A percentile compares a stretch with the other conserved stretches of the same genome.
phyloP scores from a whole-genome alignment of 78 protist species.

The slime mould (Dictyostelium discoideum) region DNA sequence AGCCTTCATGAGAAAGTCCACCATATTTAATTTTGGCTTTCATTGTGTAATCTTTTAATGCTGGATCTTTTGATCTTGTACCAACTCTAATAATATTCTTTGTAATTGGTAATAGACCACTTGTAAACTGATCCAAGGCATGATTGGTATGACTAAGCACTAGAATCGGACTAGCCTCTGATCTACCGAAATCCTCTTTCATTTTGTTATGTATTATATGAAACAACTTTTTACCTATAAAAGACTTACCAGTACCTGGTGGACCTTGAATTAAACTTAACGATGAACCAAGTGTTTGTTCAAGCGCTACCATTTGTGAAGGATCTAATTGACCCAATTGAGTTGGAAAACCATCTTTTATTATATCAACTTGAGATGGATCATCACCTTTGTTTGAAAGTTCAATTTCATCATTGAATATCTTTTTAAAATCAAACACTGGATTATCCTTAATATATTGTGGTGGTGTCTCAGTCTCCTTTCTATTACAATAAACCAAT shows the following conservation, averaged over 20 bases:
- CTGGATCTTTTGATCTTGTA: conserved; percentile 33
- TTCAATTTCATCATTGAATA: neutral
- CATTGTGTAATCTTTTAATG: conserved; percentile 15
- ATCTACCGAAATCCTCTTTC: neutral
- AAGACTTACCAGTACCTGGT: conserved; percentile 95
- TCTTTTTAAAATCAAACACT: neutral
- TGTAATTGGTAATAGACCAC: conserved; percentile 18
- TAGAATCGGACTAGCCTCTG: conserved; percentile 52
- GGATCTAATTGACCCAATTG: conserved; percentile 35
- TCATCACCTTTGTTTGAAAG: neutral
- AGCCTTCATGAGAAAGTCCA: neutral
- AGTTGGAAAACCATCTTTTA: neutral
- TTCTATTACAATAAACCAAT: conserved; percentile 12
- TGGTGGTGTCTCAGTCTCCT: conserved; percentile 5
- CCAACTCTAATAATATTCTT: conserved; percentile 26
- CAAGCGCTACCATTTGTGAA: conserved; percentile 36
- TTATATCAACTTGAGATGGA: neutral
- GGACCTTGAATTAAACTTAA: conserved; percentile 92
- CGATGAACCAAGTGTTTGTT: conserved; percentile 26
- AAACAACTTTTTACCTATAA: conserved; percentile 67
- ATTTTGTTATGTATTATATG: conserved; percentile 18
- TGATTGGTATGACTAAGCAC: conserved; percentile 91
- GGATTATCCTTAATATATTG: conserved; percentile 2
- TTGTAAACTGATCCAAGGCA: conserved; percentile 93
- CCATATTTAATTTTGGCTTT: neutral